These are phyloP conservation scores for Hanseniaspora hatyaiensis DNA, from an alignment of 805 yeast species.

Conservation along the genomic window DNA sequence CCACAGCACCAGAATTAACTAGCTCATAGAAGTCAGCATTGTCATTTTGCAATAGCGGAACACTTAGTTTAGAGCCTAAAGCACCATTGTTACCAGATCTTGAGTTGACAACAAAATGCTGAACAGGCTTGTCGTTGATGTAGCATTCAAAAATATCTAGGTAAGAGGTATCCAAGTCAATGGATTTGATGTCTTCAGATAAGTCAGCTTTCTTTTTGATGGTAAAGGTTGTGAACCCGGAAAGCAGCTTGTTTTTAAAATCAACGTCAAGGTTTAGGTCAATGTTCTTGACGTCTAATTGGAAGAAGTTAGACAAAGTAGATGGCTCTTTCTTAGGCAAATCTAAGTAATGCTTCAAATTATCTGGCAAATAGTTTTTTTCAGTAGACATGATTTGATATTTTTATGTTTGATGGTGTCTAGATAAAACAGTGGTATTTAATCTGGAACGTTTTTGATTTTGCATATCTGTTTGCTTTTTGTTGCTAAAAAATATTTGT, in stretches of 20 bases:
- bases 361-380: conserved; percentile 11
- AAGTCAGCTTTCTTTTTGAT: conserved; percentile 27
- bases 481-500: too few species aligned
- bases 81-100: conserved; percentile 32
- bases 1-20: conserved; percentile 11
- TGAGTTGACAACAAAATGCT: conserved; percentile 20
- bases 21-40: conserved; percentile 4
- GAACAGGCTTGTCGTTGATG: conserved; percentile 36
- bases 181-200: conserved; percentile 21
- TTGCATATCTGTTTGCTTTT: too few species aligned
- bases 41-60: conserved; percentile 22
- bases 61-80: conserved; percentile 46
- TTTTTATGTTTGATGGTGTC: not conserved
- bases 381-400: not conserved
- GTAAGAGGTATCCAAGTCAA: conserved; percentile 62
- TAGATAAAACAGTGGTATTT: too few species aligned
- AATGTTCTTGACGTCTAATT: conserved; percentile 43
- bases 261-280: conserved; percentile 41
- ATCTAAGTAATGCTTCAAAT: conserved; percentile 10
- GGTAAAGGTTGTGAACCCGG: conserved; percentile 44
- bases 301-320: conserved; percentile 58
- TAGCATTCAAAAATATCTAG: conserved; percentile 34
- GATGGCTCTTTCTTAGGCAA: conserved; percentile 44
- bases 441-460: too few species aligned
- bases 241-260: conserved; percentile 42